A percentile compares a stretch with the other conserved stretches of the same genome.
Conservation (phyloP, 352 stramenopile genomes). For the Phytophthora aleatoria region DNA sequence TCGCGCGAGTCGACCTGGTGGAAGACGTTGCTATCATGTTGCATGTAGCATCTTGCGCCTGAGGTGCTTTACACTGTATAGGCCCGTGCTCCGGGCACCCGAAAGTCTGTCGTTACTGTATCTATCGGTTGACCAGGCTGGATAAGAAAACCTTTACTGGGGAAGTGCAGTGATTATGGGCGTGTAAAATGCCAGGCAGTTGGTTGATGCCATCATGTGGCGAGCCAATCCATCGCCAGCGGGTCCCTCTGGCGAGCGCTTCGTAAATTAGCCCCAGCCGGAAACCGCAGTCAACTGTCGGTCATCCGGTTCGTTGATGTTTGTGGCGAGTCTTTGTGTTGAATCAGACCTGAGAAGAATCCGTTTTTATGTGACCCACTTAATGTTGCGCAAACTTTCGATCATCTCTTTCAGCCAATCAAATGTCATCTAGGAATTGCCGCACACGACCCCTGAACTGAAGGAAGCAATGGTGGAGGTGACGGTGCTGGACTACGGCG, state of each 20-base stretch:
- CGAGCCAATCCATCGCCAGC: conserved; percentile 16
- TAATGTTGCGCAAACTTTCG: background rate
- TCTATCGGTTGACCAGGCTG: conserved; percentile 29
- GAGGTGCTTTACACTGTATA: conserved; percentile 23
- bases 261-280: conserved; percentile 15
- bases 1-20: conserved; percentile 1
- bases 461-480: conserved; percentile 64
- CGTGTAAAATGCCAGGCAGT: conserved; percentile 23
- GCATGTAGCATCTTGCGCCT: conserved; percentile 4
- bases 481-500: conserved; percentile 97
- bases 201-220: conserved; percentile 13
- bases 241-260: background rate
- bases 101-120: conserved; percentile 19
- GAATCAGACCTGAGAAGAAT: conserved; percentile 11
- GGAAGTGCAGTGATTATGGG: background rate
- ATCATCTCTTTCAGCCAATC: background rate
- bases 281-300: conserved; percentile 27
- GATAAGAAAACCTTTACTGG: conserved; percentile 33
- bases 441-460: background rate
- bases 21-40: conserved; percentile 1
- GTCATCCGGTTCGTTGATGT: conserved; percentile 18
- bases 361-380: background rate
- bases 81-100: background rate
- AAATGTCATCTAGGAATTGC: background rate
- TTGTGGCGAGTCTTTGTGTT: conserved; percentile 11